phyloP scores from a whole-genome alignment of 495 filamentous ascomycete genomes.

The Aspergillus indologenus region DNA sequence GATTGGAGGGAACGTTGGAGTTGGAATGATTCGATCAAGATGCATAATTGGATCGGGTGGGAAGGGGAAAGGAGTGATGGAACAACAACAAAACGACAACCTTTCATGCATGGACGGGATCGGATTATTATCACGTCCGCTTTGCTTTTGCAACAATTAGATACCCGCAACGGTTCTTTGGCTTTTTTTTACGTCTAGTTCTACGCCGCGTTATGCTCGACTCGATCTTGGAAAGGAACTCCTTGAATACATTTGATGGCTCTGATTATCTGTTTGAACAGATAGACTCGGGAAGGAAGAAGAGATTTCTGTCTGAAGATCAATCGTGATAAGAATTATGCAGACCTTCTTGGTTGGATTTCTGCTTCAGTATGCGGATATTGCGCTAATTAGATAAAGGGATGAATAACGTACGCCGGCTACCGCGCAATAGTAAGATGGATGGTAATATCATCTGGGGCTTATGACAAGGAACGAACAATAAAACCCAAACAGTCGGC shows the following conservation, averaged over 20 bases:
- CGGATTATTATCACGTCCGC: background rate
- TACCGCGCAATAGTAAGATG: background rate
- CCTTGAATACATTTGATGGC: too few relatives aligned
- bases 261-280: background rate
- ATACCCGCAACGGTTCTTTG: slow-evolving; percentile 27
- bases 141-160: slow-evolving; percentile 5
- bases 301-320: background rate
- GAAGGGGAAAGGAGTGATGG: background rate
- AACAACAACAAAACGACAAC: background rate
- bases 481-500: background rate
- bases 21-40: slow-evolving; percentile 34
- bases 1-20: slow-evolving; percentile 65
- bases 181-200: slow-evolving; percentile 7
- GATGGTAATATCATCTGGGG: background rate
- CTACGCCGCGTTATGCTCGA: background rate
- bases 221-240: background rate
- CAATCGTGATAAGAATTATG: background rate
- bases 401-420: background rate
- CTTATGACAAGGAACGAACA: background rate
- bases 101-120: too few relatives aligned
- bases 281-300: background rate
- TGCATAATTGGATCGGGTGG: too few relatives aligned
- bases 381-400: background rate
- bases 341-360: background rate
- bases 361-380: background rate